Evolutionary conservation across 2,329 filamentous ascomycete genomes (phyloP).

Genomic region (Curvularia hawaiiensis): DNA sequence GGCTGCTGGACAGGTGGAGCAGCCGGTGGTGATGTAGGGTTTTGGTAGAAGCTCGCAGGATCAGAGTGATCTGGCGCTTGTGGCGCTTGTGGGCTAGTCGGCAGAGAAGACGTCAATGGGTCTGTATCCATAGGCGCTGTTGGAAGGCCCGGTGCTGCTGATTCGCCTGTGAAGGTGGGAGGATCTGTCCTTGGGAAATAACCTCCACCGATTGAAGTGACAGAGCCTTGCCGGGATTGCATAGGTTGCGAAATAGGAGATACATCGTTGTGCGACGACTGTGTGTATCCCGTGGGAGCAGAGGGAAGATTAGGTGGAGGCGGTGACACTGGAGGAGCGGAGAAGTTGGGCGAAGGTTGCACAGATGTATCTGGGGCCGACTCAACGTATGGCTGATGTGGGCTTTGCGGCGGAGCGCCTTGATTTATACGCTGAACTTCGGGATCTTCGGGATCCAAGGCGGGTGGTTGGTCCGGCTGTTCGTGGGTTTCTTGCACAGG

Average conservation of each 20-base stretch:
- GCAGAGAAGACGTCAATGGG: slow-evolving; percentile 31
- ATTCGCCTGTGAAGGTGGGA: slow-evolving; percentile 52
- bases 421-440: slow-evolving; percentile 63
- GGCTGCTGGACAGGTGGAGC: slow-evolving; percentile 28
- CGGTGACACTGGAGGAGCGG: slow-evolving; percentile 55
- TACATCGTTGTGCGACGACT: slow-evolving; percentile 53
- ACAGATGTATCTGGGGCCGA: slow-evolving; percentile 63
- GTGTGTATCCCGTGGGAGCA: slow-evolving; percentile 38
- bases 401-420: slow-evolving; percentile 29
- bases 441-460: slow-evolving; percentile 67
- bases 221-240: slow-evolving; percentile 53
- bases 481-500: slow-evolving; percentile 65
- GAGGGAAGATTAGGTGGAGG: slow-evolving; percentile 46
- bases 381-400: slow-evolving; percentile 61
- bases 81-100: slow-evolving; percentile 26
- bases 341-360: slow-evolving; percentile 49
- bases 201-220: slow-evolving; percentile 56
- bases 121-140: slow-evolving; percentile 43
- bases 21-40: slow-evolving; percentile 42
- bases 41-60: slow-evolving; percentile 42
- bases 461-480: slow-evolving; percentile 43
- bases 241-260: slow-evolving; percentile 58
- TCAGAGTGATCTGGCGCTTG: slow-evolving; percentile 32
- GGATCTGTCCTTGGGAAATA: slow-evolving; percentile 60
- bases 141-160: slow-evolving; percentile 41